A percentile compares a stretch with the other conserved stretches of the same genome.
phyloP scores from a whole-genome alignment of 2,329 filamentous ascomycete species.

The Calonectria hongkongensis region DNA sequence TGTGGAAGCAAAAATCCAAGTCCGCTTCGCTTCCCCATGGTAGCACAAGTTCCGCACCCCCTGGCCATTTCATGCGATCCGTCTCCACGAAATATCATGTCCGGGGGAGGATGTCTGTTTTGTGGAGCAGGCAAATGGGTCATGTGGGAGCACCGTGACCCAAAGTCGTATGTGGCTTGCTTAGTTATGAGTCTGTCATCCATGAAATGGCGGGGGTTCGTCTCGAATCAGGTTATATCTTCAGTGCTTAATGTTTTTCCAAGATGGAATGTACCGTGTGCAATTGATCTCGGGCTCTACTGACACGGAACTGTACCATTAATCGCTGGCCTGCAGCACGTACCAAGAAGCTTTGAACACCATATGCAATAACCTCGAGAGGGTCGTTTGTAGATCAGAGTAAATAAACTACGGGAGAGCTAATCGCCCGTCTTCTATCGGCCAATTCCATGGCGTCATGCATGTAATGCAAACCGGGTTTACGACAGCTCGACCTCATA shows the following conservation, averaged over 20 bases:
- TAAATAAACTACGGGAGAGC: no score
- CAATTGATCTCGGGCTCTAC: no score
- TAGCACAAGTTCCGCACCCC: neutral
- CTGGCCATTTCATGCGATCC: neutral
- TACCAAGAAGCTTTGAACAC: no score
- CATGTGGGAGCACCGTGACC: neutral
- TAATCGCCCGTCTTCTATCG: no score
- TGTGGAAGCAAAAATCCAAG: no score
- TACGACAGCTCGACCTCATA: neutral
- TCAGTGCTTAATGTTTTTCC: neutral
- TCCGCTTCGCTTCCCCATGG: neutral
- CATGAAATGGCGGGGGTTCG: neutral
- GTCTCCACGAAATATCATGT: neutral
- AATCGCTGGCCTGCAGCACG: no score
- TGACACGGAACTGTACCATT: no score
- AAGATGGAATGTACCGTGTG: no score
- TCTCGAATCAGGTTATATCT: neutral
- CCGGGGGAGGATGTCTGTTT: neutral
- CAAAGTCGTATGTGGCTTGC: neutral
- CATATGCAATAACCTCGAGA: no score
- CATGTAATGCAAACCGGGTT: neutral
- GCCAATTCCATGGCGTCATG: neutral
- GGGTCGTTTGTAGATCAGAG: no score
- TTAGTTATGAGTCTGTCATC: slow-evolving; percentile 1
- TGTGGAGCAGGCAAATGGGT: neutral